A percentile compares a stretch with the other conserved stretches of the same genome.
phyloP scores from a whole-genome alignment of 169 alveolate genomes.

The Theileria luwenshuni region DNA sequence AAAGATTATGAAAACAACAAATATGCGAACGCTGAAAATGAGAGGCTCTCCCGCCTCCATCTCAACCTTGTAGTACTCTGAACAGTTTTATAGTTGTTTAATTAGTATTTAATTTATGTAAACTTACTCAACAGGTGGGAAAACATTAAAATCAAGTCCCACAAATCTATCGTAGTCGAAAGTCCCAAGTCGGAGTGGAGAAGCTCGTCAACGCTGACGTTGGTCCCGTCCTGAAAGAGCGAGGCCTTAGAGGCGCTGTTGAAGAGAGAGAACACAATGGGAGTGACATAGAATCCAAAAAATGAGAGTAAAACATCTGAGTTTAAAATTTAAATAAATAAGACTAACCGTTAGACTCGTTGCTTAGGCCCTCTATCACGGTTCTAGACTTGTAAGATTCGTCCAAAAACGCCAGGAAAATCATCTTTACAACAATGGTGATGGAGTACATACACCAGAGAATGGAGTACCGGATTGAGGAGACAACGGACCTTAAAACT shows the following conservation, averaged over 20 bases:
- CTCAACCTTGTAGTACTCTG: conserved; percentile 29
- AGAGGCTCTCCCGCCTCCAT: not conserved
- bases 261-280: conserved; percentile 51
- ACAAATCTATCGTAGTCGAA: conserved; percentile 54
- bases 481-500: conserved; percentile 15
- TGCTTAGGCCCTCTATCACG: conserved; percentile 8
- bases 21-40: not conserved
- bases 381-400: not conserved
- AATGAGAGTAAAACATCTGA: conserved; percentile 35
- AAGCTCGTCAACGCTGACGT: conserved; percentile 60
- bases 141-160: conserved; percentile 64
- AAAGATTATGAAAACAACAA: conserved; percentile 21
- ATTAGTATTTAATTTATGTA: not conserved
- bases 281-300: conserved; percentile 63
- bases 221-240: conserved; percentile 34
- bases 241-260: conserved; percentile 47
- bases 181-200: conserved; percentile 66
- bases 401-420: conserved; percentile 17
- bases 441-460: conserved; percentile 61
- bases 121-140: conserved; percentile 50
- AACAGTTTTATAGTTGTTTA: not conserved
- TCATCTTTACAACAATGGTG: conserved; percentile 50
- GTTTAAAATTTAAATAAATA: not conserved
- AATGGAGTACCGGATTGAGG: conserved; percentile 40
- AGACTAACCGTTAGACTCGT: conserved; percentile 20